Percentiles rank a stretch among this genome's conserved stretches.
Evolutionary conservation across 2,329 filamentous ascomycete species (phyloP).

Genomic region (Colletotrichum graminicola): DNA sequence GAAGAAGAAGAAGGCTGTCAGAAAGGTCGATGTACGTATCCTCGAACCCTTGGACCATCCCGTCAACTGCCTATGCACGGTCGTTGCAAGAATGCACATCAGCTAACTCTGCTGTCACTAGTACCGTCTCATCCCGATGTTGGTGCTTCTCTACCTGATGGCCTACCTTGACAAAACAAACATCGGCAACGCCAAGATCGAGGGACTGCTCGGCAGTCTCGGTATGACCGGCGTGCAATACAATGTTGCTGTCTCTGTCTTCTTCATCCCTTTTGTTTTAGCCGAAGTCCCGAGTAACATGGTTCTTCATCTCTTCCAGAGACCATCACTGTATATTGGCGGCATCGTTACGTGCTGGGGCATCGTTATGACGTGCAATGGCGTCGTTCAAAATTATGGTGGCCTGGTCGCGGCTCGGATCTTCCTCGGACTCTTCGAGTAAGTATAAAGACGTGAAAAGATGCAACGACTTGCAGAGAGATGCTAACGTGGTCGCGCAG

Average conservation of each 20-base stretch:
- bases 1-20: constrained; percentile 47
- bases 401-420: constrained; percentile 56
- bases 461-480: neutral
- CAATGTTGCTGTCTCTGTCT: constrained; percentile 69
- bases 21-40: constrained; percentile 48
- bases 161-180: constrained; percentile 51
- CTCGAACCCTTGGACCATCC: neutral
- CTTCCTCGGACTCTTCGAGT: constrained; percentile 56
- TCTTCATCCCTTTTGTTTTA: constrained; percentile 73
- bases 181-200: constrained; percentile 66
- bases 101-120: constrained; percentile 20
- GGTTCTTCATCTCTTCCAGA: constrained; percentile 53
- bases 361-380: constrained; percentile 54
- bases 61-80: neutral
- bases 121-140: constrained; percentile 48
- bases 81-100: too few relatives aligned
- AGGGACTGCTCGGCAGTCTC: constrained; percentile 66
- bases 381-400: constrained; percentile 53
- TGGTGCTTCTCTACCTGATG: constrained; percentile 49
- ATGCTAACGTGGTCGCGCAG: constrained; percentile 40
- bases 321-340: constrained; percentile 59
- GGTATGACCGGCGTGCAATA: constrained; percentile 67
- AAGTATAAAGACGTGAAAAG: neutral
- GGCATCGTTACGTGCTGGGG: constrained; percentile 53
- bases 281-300: constrained; percentile 56